These are phyloP conservation scores for Boeremia exigua DNA, from an alignment of 2,329 filamentous ascomycete genomes.

Conservation along the genomic window DNA sequence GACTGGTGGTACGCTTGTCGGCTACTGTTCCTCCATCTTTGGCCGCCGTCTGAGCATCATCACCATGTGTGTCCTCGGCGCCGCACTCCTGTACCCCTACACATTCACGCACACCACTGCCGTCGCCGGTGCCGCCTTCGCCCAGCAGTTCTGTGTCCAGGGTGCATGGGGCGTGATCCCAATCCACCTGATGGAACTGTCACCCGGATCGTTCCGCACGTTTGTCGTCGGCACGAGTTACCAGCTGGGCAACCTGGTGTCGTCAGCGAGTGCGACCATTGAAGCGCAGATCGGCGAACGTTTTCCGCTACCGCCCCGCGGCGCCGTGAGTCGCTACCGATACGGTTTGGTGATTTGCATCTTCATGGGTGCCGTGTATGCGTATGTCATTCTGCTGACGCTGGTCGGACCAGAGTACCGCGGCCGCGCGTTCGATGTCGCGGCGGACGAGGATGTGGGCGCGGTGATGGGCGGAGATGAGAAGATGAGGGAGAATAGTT, in stretches of 20 bases:
- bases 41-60: slow-evolving; percentile 57
- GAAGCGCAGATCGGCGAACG: slow-evolving; percentile 76
- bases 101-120: slow-evolving; percentile 68
- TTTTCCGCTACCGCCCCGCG: slow-evolving; percentile 70
- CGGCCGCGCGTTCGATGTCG: slow-evolving; percentile 40
- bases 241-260: slow-evolving; percentile 78
- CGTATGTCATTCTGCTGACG: slow-evolving; percentile 66
- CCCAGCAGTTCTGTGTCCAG: slow-evolving; percentile 65
- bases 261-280: slow-evolving; percentile 73
- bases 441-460: slow-evolving; percentile 43
- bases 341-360: slow-evolving; percentile 89
- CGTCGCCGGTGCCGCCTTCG: slow-evolving; percentile 82
- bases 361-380: slow-evolving; percentile 85
- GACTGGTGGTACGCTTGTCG: slow-evolving; percentile 54
- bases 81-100: slow-evolving; percentile 83
- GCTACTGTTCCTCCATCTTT: slow-evolving; percentile 55
- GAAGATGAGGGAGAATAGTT: slow-evolving; percentile 7
- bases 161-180: slow-evolving; percentile 55
- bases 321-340: slow-evolving; percentile 45
- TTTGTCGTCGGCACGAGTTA: slow-evolving; percentile 77
- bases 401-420: slow-evolving; percentile 64
- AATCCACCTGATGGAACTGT: slow-evolving; percentile 79
- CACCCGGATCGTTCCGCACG: slow-evolving; percentile 73
- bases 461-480: slow-evolving; percentile 25
- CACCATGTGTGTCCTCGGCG: slow-evolving; percentile 65